A percentile compares a stretch with the other conserved stretches of the same genome.
Conservation (phyloP, 2,329 filamentous ascomycete species). For the Elsinoe ampelina region DNA sequence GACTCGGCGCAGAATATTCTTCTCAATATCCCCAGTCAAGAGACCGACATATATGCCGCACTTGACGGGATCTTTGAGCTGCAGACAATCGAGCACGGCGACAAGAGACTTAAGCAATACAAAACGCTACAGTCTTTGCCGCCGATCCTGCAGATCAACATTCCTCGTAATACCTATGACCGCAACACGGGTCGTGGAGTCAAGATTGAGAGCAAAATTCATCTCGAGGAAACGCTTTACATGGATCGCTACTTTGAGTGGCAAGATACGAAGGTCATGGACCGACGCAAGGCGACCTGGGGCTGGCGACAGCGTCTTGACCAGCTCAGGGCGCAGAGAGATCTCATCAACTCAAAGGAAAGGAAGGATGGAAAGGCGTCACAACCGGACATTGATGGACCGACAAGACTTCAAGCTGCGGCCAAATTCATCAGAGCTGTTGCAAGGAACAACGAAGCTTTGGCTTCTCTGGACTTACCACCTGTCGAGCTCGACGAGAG, state of each 20-base stretch:
- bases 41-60: constrained; percentile 67
- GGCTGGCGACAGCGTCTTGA: constrained; percentile 55
- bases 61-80: constrained; percentile 79
- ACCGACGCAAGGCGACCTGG: constrained; percentile 63
- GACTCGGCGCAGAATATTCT: constrained; percentile 55
- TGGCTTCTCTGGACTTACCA: constrained; percentile 25
- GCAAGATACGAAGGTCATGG: constrained; percentile 51
- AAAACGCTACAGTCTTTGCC: constrained; percentile 57
- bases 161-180: constrained; percentile 66
- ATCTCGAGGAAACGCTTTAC: constrained; percentile 72
- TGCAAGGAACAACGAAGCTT: constrained; percentile 30
- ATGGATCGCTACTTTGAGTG: constrained; percentile 79
- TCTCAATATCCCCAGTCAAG: constrained; percentile 48
- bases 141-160: constrained; percentile 78
- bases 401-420: constrained; percentile 22
- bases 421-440: constrained; percentile 38
- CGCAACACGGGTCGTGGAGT: constrained; percentile 44
- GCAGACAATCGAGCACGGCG: constrained; percentile 56
- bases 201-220: constrained; percentile 70
- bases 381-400: constrained; percentile 21
- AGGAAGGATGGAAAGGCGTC: neutral
- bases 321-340: constrained; percentile 23
- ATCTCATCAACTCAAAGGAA: constrained; percentile 16
- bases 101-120: constrained; percentile 47
- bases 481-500: constrained; percentile 35